Base-by-base conservation (phyloP, 169 alveolate species). In the Plasmodium gaboni region DNA sequence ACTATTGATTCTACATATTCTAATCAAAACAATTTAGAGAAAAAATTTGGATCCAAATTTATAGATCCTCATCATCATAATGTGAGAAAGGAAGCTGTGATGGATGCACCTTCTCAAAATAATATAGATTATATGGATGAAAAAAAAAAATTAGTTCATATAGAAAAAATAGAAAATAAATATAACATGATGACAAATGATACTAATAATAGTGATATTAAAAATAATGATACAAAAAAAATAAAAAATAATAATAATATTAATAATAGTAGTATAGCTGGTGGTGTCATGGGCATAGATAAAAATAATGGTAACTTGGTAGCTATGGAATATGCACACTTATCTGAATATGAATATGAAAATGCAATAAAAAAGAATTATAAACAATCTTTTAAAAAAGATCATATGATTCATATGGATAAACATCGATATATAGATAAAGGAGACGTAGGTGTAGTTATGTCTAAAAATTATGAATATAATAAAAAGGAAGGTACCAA, bases 1-100 rank as follows among this genome's bases (percentile, higher is more conserved):
- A 64, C 88, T 1, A 64, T 74, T 55, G 88, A 87, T 28, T 57
- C 74, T 4, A 87, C 69, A 32, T 74, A 42, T 70, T 65, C 80
- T 32, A 72, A 69, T 57, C 57, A 87, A 38, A 87, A 87, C 69
- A n/a, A 12, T 22, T 80, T 51, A 53, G 90, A 80, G 13, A 65
- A 61, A 55, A 80, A 80, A 10, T 46, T 64, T 17, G 42, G 59
- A 19, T 48, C 70, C 10, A 50, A 76, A 22, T 59, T 59, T 60
- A 15, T 60, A 15, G 87, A 65, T 42, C 44, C 68, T 5, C 68
- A 87, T 69, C 53, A 65, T 28, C 42, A 28, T 6, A 70, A 17
- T 44, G 63, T 24, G 9, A 48, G 63, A 38, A 24, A 22, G 10
- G 88, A 87, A 24, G 48, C 26, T 22, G 5, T 28, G 5, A 70